These are phyloP conservation scores for Geotrichum europaeum DNA, from an alignment of 1,139 yeast genomes.

Conservation along the genomic window DNA sequence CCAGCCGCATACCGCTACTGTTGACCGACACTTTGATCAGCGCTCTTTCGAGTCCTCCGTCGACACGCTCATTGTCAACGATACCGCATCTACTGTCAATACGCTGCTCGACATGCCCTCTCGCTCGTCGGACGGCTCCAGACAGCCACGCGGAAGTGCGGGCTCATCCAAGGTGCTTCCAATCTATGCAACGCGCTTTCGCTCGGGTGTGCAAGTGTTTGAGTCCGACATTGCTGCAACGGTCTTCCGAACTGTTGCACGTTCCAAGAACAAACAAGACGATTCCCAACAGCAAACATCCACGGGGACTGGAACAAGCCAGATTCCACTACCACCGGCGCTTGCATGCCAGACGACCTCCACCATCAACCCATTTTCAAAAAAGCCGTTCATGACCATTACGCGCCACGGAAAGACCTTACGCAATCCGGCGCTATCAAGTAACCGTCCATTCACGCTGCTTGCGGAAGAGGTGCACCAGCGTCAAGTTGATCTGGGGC, in stretches of 20 bases:
- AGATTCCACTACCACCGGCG: constrained; percentile 15
- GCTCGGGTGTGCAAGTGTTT: constrained; percentile 15
- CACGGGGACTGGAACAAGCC: background rate
- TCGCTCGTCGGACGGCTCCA: background rate
- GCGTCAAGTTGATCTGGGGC: constrained; percentile 8
- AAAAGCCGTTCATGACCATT: constrained; percentile 15
- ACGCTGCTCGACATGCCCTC: constrained; percentile 9
- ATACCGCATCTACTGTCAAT: constrained; percentile 11
- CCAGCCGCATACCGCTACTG: background rate
- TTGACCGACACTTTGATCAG: background rate
- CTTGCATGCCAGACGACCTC: constrained; percentile 6
- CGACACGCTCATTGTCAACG: constrained; percentile 11
- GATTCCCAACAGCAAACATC: background rate
- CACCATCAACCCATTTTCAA: constrained; percentile 13
- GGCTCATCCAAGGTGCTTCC: constrained; percentile 8
- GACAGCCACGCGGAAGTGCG: background rate
- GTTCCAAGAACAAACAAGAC: background rate
- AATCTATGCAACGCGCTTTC: constrained; percentile 15
- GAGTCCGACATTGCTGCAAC: constrained; percentile 17
- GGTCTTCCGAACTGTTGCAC: constrained; percentile 8
- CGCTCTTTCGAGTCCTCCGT: constrained; percentile 14
- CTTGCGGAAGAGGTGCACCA: constrained; percentile 8
- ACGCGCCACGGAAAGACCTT: constrained; percentile 10
- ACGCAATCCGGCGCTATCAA: constrained; percentile 4
- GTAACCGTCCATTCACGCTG: constrained; percentile 5